phyloP scores from a whole-genome alignment of 2,329 filamentous ascomycete species.

The Pyrenophora teres region DNA sequence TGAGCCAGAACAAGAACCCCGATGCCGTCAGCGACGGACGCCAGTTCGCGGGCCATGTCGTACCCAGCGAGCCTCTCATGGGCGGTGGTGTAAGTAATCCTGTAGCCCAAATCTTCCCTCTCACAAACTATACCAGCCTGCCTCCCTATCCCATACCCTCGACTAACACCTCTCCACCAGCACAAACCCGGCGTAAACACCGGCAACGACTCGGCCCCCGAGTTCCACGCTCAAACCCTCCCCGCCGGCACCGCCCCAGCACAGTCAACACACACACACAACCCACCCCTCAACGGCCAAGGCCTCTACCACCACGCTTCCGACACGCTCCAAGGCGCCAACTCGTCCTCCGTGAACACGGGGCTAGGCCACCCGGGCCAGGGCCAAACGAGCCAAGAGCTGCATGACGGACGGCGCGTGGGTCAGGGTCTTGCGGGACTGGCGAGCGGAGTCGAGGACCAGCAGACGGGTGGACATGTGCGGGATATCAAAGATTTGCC shows the following conservation, averaged over 20 bases:
- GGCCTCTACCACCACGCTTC: constrained; percentile 50
- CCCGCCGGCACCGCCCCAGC: constrained; percentile 67
- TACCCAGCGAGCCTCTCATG: constrained; percentile 58
- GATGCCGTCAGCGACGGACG: constrained; percentile 59
- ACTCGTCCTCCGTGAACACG: constrained; percentile 58
- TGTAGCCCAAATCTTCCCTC: too few species aligned
- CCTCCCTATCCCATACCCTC: neutral
- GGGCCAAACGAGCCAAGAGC: constrained; percentile 56
- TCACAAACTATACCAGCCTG: too few species aligned
- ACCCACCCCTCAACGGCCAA: constrained; percentile 52
- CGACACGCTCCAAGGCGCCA: constrained; percentile 57
- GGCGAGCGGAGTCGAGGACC: constrained; percentile 26
- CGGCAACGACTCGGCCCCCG: constrained; percentile 62
- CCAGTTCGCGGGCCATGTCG: constrained; percentile 60
- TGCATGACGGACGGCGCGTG: constrained; percentile 53
- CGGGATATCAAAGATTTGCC: constrained; percentile 41
- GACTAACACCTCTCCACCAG: constrained; percentile 47
- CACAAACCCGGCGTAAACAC: constrained; percentile 67
- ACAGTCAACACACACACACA: constrained; percentile 52
- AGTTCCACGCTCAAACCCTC: constrained; percentile 66
- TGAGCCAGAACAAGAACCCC: constrained; percentile 56
- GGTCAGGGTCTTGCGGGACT: constrained; percentile 55
- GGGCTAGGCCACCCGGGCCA: constrained; percentile 59
- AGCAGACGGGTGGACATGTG: constrained; percentile 13
- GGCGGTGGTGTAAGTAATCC: constrained; percentile 58